Base-by-base conservation (phyloP, 441 rosid genomes). In the Erodium chrysanthum region DNA sequence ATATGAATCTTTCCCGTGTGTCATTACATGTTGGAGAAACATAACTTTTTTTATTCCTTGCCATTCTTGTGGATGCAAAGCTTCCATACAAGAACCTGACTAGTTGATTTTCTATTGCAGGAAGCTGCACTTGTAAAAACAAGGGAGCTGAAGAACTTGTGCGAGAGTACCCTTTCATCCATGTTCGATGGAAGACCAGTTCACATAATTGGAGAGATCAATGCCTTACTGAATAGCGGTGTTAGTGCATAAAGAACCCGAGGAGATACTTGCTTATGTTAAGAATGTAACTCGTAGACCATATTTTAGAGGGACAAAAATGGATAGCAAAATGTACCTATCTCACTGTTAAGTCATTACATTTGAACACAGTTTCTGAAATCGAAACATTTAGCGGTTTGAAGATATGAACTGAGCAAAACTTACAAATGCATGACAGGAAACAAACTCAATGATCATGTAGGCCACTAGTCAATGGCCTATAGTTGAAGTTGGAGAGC, bases 121-220 rank as follows among this genome's bases (percentile, higher is more conserved):
- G 92, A 88, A 84, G 85, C 88, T 71, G 90, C 92, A 17, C 86
- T 89, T 68, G 75, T 64, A 22, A 88, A 88, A 85, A 87, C 92
- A 78, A 86, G 91, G 81, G 92, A 86, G 82, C 86, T 91, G 74
- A 94, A 94, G 85, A 86, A 84, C 75, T 81, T 89, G 17, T 85
- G 97, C 18, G 99, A 89, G 84, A 85, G 81, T 33, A 82, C 86
- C 27, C 91, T 91, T 61, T 89, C 97, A 17, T 80, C 96, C 70
- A 80, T 91, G 78, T 94, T 91, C 67, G 91, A 94, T 27, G 97
- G 99, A 77, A 87, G 99, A 73, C 99, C 99, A 14, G 99, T 91
- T 60, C 82, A 91, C 74, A 85, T 94, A 74, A 91, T 93, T 22
- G 99, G 97, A 68, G 96, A 91, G 84, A 91, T 94, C 78, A 94